A percentile compares a stretch with the other conserved stretches of the same genome.
Conservation (phyloP, 306 rosid genomes). For the Sicyos baderoa region DNA sequence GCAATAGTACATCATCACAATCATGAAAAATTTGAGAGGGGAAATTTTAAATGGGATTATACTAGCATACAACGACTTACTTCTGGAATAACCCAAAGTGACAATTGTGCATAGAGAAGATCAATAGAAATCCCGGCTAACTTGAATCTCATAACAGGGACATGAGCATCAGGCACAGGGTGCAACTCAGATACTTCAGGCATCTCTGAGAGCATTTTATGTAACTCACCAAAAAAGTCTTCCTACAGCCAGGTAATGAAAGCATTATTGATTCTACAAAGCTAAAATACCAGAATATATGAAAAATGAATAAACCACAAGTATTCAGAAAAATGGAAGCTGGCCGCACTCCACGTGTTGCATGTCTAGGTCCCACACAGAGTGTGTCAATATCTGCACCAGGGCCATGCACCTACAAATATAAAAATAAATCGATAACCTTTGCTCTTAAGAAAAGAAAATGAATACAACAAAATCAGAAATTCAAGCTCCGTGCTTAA, state of each 20-base stretch:
- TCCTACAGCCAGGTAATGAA: slow-evolving; percentile 45
- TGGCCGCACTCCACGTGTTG: slow-evolving; percentile 69
- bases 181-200: slow-evolving; percentile 83
- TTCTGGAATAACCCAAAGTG: slow-evolving; percentile 90
- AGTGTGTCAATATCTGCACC: slow-evolving; percentile 96
- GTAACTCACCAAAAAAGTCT: slow-evolving; percentile 87
- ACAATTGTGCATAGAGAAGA: slow-evolving; percentile 82
- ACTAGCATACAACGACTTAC: slow-evolving; percentile 35
- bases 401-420: slow-evolving; percentile 81
- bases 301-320: not conserved
- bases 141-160: slow-evolving; percentile 75
- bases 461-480: not conserved
- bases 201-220: slow-evolving; percentile 71
- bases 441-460: not conserved
- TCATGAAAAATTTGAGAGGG: not conserved
- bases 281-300: slow-evolving; percentile 7
- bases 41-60: no score
- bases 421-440: no score
- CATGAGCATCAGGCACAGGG: slow-evolving; percentile 96
- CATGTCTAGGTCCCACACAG: slow-evolving; percentile 95
- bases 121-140: slow-evolving; percentile 79
- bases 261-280: slow-evolving; percentile 19
- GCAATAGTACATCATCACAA: not conserved
- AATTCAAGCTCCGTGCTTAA: not conserved
- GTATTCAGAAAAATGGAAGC: slow-evolving; percentile 12